These are phyloP conservation scores for Aspergillus conjunctus DNA, from an alignment of 495 filamentous ascomycete species.

Conservation along the genomic window DNA sequence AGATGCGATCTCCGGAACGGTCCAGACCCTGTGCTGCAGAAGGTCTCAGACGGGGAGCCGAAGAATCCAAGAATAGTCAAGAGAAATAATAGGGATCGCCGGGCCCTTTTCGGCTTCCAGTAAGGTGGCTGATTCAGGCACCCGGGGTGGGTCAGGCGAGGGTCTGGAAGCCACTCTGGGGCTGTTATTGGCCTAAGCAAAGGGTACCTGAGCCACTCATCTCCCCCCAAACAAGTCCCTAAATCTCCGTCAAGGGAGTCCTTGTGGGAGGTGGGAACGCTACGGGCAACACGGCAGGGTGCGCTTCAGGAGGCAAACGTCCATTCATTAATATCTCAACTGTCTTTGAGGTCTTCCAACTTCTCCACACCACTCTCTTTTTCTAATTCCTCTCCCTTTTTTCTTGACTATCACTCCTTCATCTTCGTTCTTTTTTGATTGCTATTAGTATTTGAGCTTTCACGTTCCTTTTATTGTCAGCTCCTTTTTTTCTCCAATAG, in stretches of 20 bases:
- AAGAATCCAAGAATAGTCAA: slow-evolving; percentile 23
- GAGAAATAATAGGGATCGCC: slow-evolving; percentile 19
- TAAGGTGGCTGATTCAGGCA: slow-evolving; percentile 15
- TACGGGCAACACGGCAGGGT: background rate
- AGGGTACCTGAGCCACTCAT: slow-evolving; percentile 12
- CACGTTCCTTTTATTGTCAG: background rate
- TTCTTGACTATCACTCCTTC: background rate
- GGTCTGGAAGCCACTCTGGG: slow-evolving; percentile 7
- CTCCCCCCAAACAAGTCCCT: background rate
- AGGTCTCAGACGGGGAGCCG: slow-evolving; percentile 11
- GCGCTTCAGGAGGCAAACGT: slow-evolving; percentile 2
- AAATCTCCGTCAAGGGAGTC: background rate
- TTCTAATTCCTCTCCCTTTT: background rate
- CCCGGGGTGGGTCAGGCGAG: slow-evolving; percentile 6
- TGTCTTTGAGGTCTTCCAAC: background rate
- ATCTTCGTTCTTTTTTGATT: background rate
- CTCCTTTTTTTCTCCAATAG: background rate
- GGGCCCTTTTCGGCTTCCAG: slow-evolving; percentile 17
- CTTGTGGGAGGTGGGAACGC: too few relatives aligned
- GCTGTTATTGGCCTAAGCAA: background rate
- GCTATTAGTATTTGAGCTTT: background rate
- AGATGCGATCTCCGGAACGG: background rate
- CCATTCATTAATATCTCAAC: background rate
- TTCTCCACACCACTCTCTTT: slow-evolving; percentile 17
- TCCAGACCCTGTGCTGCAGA: slow-evolving; percentile 8